These are phyloP conservation scores for Coleophoma eucalyptorum DNA, from an alignment of 2,329 filamentous ascomycete species.

Conservation along the genomic window DNA sequence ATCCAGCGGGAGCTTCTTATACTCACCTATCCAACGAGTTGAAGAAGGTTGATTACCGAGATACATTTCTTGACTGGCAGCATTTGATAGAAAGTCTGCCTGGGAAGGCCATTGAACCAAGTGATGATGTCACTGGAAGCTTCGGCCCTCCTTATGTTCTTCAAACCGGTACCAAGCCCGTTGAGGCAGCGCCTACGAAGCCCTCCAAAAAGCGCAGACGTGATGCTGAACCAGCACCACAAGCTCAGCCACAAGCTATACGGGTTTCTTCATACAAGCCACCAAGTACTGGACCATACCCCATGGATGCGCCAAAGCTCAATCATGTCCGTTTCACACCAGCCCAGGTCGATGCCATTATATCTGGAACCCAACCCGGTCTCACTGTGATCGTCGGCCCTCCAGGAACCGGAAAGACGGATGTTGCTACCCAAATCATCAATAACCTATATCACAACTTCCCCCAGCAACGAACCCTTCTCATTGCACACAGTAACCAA, in stretches of 20 bases:
- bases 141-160: conserved; percentile 88
- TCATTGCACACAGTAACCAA: conserved; percentile 96
- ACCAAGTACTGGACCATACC: conserved; percentile 85
- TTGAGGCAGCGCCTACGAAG: conserved; percentile 47
- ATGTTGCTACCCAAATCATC: conserved; percentile 97
- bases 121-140: conserved; percentile 64
- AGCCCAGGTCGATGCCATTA: conserved; percentile 86
- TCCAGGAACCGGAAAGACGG: conserved; percentile 97
- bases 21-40: conserved; percentile 76
- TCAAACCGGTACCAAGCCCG: conserved; percentile 56
- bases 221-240: conserved; percentile 65
- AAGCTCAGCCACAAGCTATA: conserved; percentile 62
- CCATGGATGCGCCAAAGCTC: conserved; percentile 73
- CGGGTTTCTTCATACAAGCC: conserved; percentile 89
- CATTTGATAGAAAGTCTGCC: conserved; percentile 87
- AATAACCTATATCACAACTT: conserved; percentile 99
- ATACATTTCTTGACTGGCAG: conserved; percentile 94
- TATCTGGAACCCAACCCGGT: conserved; percentile 90
- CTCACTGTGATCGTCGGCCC: conserved; percentile 92
- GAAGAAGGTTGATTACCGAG: conserved; percentile 80
- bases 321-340: conserved; percentile 88
- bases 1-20: conserved; percentile 84
- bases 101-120: conserved; percentile 80
- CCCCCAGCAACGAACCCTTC: conserved; percentile 82
- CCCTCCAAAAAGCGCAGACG: conserved; percentile 84